Evolutionary conservation across 1,139 yeast species (phyloP).

Genomic region (Yamadazyma atmosphaerica): DNA sequence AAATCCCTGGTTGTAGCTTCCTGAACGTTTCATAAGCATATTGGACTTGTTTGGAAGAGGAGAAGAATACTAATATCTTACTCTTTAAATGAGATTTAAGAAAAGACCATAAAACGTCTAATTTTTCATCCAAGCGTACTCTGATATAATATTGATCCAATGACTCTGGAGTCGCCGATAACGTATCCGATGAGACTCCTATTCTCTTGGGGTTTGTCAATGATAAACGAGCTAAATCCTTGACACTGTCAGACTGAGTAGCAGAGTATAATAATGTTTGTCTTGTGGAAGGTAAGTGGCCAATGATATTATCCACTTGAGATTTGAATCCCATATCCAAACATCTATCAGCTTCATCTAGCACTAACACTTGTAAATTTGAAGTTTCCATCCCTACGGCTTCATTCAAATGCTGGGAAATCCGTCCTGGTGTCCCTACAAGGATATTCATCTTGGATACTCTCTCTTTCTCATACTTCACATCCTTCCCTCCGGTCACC

Average conservation of each 20-base stretch:
- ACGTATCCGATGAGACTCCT: constrained; percentile 54
- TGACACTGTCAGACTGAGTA: constrained; percentile 85
- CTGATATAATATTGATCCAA: constrained; percentile 81
- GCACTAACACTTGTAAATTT: constrained; percentile 76
- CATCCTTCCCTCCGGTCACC: constrained; percentile 96
- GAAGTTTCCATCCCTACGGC: constrained; percentile 81
- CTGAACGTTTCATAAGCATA: constrained; percentile 89
- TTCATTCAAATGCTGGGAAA: constrained; percentile 93
- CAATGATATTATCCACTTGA: constrained; percentile 81
- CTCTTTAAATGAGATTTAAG: constrained; percentile 83
- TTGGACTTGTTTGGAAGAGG: constrained; percentile 94
- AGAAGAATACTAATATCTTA: constrained; percentile 84
- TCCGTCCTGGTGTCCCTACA: constrained; percentile 95
- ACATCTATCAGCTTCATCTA: constrained; percentile 96
- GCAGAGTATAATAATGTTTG: constrained; percentile 92
- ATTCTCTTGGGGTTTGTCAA: constrained; percentile 76
- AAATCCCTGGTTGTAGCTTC: constrained; percentile 93
- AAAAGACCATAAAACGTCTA: constrained; percentile 86
- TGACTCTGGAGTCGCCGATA: constrained; percentile 75
- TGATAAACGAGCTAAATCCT: constrained; percentile 86
- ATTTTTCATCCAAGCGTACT: constrained; percentile 73
- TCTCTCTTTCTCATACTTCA: constrained; percentile 82
- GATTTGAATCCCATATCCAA: constrained; percentile 95
- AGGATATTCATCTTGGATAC: constrained; percentile 80
- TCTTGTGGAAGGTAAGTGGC: constrained; percentile 79